Base-by-base conservation (phyloP, 345 rosid genomes). In the Hibiscus syriacus region DNA sequence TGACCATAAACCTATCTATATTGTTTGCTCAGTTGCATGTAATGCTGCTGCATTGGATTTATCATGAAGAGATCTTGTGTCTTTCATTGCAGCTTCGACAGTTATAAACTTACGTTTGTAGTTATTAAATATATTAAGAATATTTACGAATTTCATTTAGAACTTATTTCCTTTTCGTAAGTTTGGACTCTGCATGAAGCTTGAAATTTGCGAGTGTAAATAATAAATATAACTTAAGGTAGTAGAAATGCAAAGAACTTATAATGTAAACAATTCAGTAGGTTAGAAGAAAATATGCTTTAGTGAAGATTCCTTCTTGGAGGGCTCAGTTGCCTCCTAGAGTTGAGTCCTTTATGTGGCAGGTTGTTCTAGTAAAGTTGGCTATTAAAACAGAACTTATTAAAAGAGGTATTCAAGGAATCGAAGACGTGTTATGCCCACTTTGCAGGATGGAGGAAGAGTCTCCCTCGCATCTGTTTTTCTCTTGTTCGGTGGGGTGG, bases 31-130 rank as follows among this genome's bases (percentile, higher is more conserved):
- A 45, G 12, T 62, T 62, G 22, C n/a, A 19, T 50, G 27, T 9
- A 66, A 22, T 16, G 67, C 45, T 45, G 10, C 45, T 57, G 32
- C 36, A 38, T 71, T 63, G 38, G 43, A 59, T 41, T 50, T 29
- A 19, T 61, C 43, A 25, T 11, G 55, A 68, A 54, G 60, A 22
- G 63, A 50, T 19, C 11, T n/a, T 41, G 49, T 50, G 49, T 27
- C 22, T 57, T 46, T 13, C 6, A 30, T 26, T 49, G 23, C 16
- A 30, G 30, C 27, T 53, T 6, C 22, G n/a, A 36, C 34, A 53
- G 30, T 49, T 53, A 14, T 43, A 41, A 23, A 5, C 22, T 27
- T 34, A 16, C 45, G n/a, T 23, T n/a, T 45, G 6, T 16, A 46
- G 22, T 14, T 25, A 45, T 27, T 45, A 38, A 8, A 26, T 27